Evolutionary conservation across 139 green algal species (phyloP).

Genomic region (Pseudopediastrum boryanum): DNA sequence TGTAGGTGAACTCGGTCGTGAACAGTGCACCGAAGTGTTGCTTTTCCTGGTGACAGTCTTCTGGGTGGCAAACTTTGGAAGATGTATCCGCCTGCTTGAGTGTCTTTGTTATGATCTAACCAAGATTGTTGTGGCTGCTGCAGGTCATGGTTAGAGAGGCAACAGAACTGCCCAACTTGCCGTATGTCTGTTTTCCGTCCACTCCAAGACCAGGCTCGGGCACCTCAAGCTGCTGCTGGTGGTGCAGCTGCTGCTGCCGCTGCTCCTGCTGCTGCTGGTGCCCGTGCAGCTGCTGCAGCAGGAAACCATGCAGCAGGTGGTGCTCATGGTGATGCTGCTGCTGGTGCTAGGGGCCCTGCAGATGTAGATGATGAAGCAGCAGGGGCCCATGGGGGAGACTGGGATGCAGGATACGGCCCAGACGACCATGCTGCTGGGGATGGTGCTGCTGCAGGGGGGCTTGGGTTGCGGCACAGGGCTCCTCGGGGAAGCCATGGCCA

Average conservation of each 20-base stretch:
- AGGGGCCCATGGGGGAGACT: background rate
- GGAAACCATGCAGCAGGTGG: background rate
- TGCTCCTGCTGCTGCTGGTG: constrained; percentile 14
- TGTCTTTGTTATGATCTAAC: background rate
- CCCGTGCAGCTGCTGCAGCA: background rate
- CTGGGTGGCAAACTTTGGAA: too few species aligned
- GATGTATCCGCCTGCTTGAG: background rate
- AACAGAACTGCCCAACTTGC: constrained; percentile 98
- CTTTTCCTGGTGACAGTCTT: too few species aligned
- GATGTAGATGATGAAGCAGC: background rate
- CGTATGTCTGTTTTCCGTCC: constrained; percentile 81
- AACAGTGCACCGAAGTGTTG: too few species aligned
- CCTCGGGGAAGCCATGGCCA: too few species aligned
- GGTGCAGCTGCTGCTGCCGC: background rate
- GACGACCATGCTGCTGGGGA: background rate
- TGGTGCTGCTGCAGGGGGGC: too few species aligned
- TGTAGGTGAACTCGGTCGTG: too few species aligned
- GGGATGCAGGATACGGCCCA: background rate
- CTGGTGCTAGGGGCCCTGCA: background rate
- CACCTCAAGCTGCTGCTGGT: background rate
- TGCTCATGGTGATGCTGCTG: background rate
- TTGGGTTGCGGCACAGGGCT: background rate
- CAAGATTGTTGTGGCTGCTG: background rate
- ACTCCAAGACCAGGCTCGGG: constrained; percentile 9
- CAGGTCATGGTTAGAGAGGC: constrained; percentile 95